Conservation (phyloP, 2,329 filamentous ascomycete genomes). For the Blumeria graminis region DNA sequence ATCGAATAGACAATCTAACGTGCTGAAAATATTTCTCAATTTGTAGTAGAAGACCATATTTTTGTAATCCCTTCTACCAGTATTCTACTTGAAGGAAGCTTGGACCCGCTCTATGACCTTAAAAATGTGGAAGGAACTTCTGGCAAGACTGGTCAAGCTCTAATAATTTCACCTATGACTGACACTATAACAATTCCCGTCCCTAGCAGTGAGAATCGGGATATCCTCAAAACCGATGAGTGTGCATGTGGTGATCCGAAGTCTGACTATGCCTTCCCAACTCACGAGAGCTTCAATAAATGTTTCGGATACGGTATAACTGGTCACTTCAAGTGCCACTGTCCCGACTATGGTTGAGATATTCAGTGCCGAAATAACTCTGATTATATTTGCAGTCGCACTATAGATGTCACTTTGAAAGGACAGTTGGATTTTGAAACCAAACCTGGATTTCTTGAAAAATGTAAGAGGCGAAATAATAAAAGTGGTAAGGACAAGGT, state of each 20-base stretch:
- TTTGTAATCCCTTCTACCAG: neutral
- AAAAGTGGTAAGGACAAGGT: neutral
- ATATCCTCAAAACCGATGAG: neutral
- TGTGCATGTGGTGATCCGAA: neutral
- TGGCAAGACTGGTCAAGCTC: neutral
- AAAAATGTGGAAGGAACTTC: neutral
- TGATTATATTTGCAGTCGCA: neutral
- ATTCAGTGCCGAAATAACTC: neutral
- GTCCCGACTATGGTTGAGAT: neutral
- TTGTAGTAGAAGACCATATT: neutral
- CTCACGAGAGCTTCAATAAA: neutral
- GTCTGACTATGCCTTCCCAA: neutral
- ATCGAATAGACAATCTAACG: neutral
- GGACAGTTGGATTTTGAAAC: neutral
- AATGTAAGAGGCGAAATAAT: neutral
- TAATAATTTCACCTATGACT: neutral
- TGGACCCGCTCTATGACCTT: neutral
- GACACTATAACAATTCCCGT: neutral
- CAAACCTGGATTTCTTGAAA: neutral
- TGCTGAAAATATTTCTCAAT: neutral
- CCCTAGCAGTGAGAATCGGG: neutral
- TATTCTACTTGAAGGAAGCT: neutral
- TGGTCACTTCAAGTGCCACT: neutral
- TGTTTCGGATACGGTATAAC: neutral
- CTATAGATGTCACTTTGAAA: neutral